Evolutionary conservation across 2,329 filamentous ascomycete genomes (phyloP), one percentile per base, ranked within the genome.

Genomic region (Fusarium xylarioides): DNA sequence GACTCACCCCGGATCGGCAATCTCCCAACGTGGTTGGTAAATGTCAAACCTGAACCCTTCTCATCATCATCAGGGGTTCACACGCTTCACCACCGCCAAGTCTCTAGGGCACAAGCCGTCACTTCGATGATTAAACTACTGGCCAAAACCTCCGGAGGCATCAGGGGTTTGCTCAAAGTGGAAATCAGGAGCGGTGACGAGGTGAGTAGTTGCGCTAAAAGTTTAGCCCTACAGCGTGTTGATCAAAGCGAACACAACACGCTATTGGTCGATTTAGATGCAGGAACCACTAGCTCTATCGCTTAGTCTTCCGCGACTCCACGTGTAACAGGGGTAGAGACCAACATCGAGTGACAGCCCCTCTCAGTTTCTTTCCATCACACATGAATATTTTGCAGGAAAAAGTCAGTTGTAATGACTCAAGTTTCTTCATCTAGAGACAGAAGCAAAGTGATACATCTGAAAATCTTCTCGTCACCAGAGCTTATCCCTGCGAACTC

Each of bases 1-100:
- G 61, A 52, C 38, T 52, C n/a, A 11, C 55, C 71, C 74, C 65
- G 30, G 74, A 74, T 76, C 74, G 68, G 73, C 71, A 55, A 44
- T 76, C 47, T 60, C 71, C 61, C 54, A 57, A 66, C 50, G 46
- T 63, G 74, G 64, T 21, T 37, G 40, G 34, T 46, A 46, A 8
- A 42, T 21, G 43, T 26, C 30, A 47, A 59, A 21, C n/a, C 32
- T 16, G 19, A 43, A 37, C 50, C 26, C 30, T 42, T 26, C 18
- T 38, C 18, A 34, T 47, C 26, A 21, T 28, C 18, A 46, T 40
- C 18, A 63, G 63, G 62, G 65, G 54, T 42, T 28, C 30, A 32
- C 30, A 28, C 18, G 55, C 26, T 54, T 49, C 40, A 43, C 37
- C 30, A 50, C 11, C 23, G 53, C 34, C 42, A 60, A 53, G 47